Evolutionary conservation across 805 yeast genomes (phyloP), one percentile per base, ranked within the genome.

Genomic region (Lipomyces sp.): DNA sequence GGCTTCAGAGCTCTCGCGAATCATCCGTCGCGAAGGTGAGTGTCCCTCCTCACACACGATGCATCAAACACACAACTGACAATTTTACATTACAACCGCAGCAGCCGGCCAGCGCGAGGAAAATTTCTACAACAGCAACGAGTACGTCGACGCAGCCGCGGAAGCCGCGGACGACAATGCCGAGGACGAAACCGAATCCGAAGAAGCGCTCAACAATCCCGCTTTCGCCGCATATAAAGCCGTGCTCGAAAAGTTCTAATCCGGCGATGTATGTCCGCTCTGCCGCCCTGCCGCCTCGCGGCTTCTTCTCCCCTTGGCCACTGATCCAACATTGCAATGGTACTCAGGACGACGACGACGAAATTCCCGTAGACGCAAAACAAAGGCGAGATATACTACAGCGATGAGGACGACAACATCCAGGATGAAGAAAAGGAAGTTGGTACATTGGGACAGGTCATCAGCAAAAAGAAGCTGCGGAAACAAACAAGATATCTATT

Each of bases 401-500:
- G 66, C 38, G 72, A 67, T 28, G 68, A 65, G 16, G 68, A 63
- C 19, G 65, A 60, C 18, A 55, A 61, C 10, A 61, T 54, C 11
- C 61, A 64, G 32, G 60, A 61, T 36, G 63, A 63, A 32, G 67
- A 58, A 4, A 63, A 65, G 38, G 59, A 45, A 21, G 59, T 51
- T 8, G 60, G 38, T 33, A 54, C 39, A n/a, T 39, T 43, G 14
- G 62, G 57, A 18, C 59, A 60, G 3, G 50, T 57, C 29, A 53
- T 75, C 13, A 79, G 75, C 49, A 73, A 78, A 47, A 82, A 83
- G 63, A 68, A 73, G 23, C 37, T 41, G 14, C 72, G 81, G 38
- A 74, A 74, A 53, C 62, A 39, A 72, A 75, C 44, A 81, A 83
- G 58, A 77, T 87, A 0, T 77, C 93, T 1, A 66, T 91, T 13